These are phyloP conservation scores for Ganoderma lucidum DNA, from an alignment of 1,284 basidiomycete genomes.

Conservation along the genomic window DNA sequence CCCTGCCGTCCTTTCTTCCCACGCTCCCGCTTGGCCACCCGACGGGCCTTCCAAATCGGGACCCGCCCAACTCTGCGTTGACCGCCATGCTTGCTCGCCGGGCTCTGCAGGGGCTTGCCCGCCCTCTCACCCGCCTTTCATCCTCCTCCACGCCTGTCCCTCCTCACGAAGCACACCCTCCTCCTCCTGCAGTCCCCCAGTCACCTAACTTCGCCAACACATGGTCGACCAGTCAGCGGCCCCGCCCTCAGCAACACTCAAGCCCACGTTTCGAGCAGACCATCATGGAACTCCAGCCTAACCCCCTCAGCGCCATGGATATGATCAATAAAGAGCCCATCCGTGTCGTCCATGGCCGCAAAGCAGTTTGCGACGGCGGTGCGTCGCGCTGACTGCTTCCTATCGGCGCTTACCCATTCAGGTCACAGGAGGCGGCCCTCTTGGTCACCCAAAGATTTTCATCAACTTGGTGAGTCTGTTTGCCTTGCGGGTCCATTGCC, in stretches of 20 bases:
- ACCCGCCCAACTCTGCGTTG: conserved; percentile 26
- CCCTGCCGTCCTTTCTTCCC: conserved; percentile 32
- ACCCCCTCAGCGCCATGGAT: conserved; percentile 91
- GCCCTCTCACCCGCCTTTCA: conserved; percentile 43
- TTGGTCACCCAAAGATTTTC: conserved; percentile 96
- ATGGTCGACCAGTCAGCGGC: conserved; percentile 81
- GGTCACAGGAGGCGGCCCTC: conserved; percentile 85
- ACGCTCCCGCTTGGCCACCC: conserved; percentile 25
- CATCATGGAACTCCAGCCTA: conserved; percentile 85
- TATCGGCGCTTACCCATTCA: conserved; percentile 1
- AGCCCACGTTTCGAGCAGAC: conserved; percentile 95
- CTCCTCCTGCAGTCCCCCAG: conserved; percentile 59
- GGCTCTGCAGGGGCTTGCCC: conserved; percentile 42
- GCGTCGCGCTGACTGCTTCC: conserved; percentile 41
- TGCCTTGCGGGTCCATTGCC: conserved; percentile 2
- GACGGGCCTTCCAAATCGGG: conserved; percentile 25
- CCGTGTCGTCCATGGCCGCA: conserved; percentile 80
- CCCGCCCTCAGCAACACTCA: conserved; percentile 61
- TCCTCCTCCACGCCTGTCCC: conserved; percentile 35
- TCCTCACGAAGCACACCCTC: conserved; percentile 40
- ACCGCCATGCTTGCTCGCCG: conserved; percentile 49
- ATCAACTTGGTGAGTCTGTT: conserved; percentile 81
- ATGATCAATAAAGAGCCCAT: conserved; percentile 90
- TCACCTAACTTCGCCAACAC: conserved; percentile 81
- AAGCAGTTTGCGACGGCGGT: conserved; percentile 96